Evolutionary conservation across 805 yeast genomes (phyloP).

Genomic region (Starmerella lactis-condensi): DNA sequence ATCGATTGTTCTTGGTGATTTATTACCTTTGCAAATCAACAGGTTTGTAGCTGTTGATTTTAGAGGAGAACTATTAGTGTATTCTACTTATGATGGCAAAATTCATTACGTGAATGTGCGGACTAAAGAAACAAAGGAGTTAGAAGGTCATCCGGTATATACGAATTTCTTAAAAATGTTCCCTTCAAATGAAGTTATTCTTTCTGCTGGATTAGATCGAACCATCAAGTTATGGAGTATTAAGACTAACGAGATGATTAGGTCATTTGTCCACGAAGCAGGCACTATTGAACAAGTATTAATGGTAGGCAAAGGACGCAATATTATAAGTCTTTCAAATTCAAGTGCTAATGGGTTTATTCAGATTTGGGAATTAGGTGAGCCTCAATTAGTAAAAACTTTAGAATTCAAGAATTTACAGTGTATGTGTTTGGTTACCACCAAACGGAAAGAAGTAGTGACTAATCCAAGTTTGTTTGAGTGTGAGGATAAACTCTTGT

Average conservation of each 20-base stretch:
- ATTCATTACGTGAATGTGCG: no score
- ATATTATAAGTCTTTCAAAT: slow-evolving; percentile 35
- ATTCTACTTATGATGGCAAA: no score
- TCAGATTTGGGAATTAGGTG: slow-evolving; percentile 52
- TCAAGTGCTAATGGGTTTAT: slow-evolving; percentile 30
- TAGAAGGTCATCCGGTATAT: slow-evolving; percentile 35
- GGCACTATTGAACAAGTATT: slow-evolving; percentile 31
- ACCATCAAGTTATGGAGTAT: slow-evolving; percentile 45
- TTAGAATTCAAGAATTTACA: no score
- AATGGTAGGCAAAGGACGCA: slow-evolving; percentile 48
- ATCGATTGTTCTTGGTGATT: no score
- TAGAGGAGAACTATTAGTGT: no score
- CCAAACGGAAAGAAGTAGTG: no score
- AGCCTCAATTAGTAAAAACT: slow-evolving; percentile 31
- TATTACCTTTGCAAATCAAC: no score
- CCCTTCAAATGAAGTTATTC: slow-evolving; percentile 45
- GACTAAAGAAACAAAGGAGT: no score
- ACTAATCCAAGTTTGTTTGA: no score
- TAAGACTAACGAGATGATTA: slow-evolving; percentile 29
- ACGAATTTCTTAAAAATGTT: slow-evolving; percentile 32
- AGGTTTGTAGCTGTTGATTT: no score
- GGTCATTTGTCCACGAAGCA: slow-evolving; percentile 36
- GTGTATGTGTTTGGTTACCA: no score
- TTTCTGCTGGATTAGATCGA: slow-evolving; percentile 43
- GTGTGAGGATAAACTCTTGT: slow-evolving; percentile 24